These are phyloP conservation scores for Fusarium veterinarium DNA, from an alignment of 2,329 filamentous ascomycete genomes.

Conservation along the genomic window DNA sequence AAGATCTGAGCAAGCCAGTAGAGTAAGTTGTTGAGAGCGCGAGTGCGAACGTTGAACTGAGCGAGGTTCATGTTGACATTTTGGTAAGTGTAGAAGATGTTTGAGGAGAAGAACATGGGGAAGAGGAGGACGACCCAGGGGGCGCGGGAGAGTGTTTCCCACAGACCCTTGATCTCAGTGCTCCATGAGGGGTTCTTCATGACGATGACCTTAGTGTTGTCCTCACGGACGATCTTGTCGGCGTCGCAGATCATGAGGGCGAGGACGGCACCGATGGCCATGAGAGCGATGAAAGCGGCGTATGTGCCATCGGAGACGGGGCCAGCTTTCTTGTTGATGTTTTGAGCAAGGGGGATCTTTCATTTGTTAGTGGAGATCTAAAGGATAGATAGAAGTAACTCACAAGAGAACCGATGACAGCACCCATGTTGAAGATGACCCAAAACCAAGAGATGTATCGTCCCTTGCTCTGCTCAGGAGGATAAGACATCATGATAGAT, in stretches of 20 bases:
- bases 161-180: conserved; percentile 51
- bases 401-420: conserved; percentile 81
- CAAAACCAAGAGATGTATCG: conserved; percentile 92
- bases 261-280: conserved; percentile 61
- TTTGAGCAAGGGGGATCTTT: conserved; percentile 77
- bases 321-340: conserved; percentile 67
- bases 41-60: conserved; percentile 65
- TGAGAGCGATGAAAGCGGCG: conserved; percentile 60
- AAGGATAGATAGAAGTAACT: background rate
- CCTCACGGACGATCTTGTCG: conserved; percentile 54
- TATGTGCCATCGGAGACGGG: conserved; percentile 63
- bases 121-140: conserved; percentile 53
- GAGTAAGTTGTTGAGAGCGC: conserved; percentile 65
- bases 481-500: conserved; percentile 91
- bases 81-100: conserved; percentile 68
- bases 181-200: conserved; percentile 52
- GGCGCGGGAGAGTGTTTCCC: conserved; percentile 55
- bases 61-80: conserved; percentile 66
- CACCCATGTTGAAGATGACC: conserved; percentile 94
- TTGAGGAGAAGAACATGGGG: conserved; percentile 66
- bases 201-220: conserved; percentile 51
- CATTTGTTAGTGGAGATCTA: conserved; percentile 2
- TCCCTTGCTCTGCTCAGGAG: conserved; percentile 82
- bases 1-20: conserved; percentile 69
- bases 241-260: conserved; percentile 62